Conservation (phyloP, 306 rosid genomes). For the Vicia sativa region DNA sequence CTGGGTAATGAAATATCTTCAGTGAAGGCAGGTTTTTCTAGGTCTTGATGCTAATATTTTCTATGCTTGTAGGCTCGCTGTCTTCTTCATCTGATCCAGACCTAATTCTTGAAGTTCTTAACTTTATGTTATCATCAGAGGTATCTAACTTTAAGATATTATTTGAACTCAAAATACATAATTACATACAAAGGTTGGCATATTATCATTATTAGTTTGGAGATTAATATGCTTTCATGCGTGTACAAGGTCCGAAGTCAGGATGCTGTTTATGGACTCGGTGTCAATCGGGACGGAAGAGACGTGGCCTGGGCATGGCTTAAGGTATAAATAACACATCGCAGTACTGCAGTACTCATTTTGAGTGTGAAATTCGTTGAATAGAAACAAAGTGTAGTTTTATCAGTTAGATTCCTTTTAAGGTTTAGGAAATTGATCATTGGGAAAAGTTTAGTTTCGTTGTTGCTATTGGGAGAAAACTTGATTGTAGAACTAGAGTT, state of each 20-base stretch:
- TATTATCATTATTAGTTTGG: constrained; percentile 21
- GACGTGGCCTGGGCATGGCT: constrained; percentile 90
- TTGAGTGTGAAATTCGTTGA: neutral
- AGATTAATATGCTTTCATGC: constrained; percentile 39
- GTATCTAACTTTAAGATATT: constrained; percentile 39
- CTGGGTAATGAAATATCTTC: constrained; percentile 53
- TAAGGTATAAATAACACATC: constrained; percentile 59
- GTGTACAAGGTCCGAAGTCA: constrained; percentile 77
- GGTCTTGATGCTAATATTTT: constrained; percentile 31
- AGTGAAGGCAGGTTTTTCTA: constrained; percentile 13
- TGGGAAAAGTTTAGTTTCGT: neutral
- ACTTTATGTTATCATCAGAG: constrained; percentile 56
- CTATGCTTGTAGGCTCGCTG: constrained; percentile 47
- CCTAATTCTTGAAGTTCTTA: constrained; percentile 52
- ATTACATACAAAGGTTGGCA: constrained; percentile 12
- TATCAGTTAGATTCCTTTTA: constrained; percentile 14
- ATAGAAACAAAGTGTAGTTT: constrained; percentile 13
- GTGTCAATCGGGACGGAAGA: constrained; percentile 64
- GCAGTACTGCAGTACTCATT: constrained; percentile 6
- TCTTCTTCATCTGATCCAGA: constrained; percentile 50
- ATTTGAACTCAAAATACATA: constrained; percentile 25
- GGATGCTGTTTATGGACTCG: constrained; percentile 76
- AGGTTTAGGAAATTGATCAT: constrained; percentile 25
- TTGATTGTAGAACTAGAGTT: neutral
- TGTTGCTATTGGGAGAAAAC: neutral